Base-by-base conservation (phyloP, 345 rosid genomes). In the Ceriops zippeliana region DNA sequence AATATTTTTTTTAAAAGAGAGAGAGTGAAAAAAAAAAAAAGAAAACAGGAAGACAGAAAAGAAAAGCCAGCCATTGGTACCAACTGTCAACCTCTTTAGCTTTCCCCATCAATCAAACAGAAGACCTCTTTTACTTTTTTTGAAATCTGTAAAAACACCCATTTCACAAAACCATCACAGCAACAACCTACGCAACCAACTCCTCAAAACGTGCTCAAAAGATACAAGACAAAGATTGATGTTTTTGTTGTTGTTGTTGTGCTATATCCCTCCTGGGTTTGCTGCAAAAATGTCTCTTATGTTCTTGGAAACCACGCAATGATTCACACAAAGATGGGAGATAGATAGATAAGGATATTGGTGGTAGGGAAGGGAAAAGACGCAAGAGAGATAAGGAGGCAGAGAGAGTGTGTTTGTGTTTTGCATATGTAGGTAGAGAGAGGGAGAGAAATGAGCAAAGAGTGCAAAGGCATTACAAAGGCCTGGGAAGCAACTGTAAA, bases 401-500 rank as follows among this genome's bases (percentile, higher is more conserved):
- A 34, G 63, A 28, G 67, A 7, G 10, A 7, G 37, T 19, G 65
- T 19, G 24, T 38, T 38, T 22, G 19, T 26, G 27, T 58, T 32
- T 32, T 32, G 21, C 56, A 19, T 21, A 62, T 54, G 67, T 54
- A 27, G 73, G 38, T 28, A n/a, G 58, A 32, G 4, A 38, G 46
- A 7, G 31, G 22, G 22, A 31, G 9, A 35, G 72, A 73, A 77
- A 82, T 85, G 83, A 85, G 75, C 81, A 81, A 61, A 75, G 83
- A 68, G 27, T 63, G 73, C 49, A 68, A 28, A 20, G 79, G 84
- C 42, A 73, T 85, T 65, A 63, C 56, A 21, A 85, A 76, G 83
- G 80, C 72, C 61, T 80, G 70, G 76, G 82, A 83, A 75, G 67
- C 64, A 52, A 74, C 79, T 31, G 72, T 73, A 59, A 65, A 72